Evolutionary conservation across 495 filamentous ascomycete genomes (phyloP).

Genomic region (Pyronema omphalodes): DNA sequence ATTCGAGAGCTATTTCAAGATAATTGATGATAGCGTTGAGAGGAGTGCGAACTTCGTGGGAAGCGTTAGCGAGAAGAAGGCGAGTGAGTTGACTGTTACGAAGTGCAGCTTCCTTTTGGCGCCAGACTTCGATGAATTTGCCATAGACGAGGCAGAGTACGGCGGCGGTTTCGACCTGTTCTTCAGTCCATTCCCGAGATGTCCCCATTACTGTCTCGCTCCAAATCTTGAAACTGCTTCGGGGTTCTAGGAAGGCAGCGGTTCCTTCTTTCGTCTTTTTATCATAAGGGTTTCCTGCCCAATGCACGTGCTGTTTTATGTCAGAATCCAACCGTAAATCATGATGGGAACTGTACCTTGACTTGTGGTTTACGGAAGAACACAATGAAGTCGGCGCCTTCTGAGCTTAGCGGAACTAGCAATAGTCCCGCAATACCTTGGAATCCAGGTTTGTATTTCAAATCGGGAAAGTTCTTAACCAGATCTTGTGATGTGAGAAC

Average conservation of each 20-base stretch:
- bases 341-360: background rate
- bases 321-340: background rate
- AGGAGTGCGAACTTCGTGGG: slow-evolving; percentile 86
- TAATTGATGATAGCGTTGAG: slow-evolving; percentile 95
- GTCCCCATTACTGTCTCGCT: slow-evolving; percentile 56
- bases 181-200: slow-evolving; percentile 57
- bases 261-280: slow-evolving; percentile 53
- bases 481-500: slow-evolving; percentile 68
- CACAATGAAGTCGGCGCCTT: slow-evolving; percentile 72
- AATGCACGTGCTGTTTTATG: slow-evolving; percentile 25
- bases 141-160: slow-evolving; percentile 82
- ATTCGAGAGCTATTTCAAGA: slow-evolving; percentile 82
- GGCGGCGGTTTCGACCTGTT: slow-evolving; percentile 67
- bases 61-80: slow-evolving; percentile 74
- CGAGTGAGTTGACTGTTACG: slow-evolving; percentile 66
- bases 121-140: slow-evolving; percentile 67
- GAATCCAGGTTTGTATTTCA: slow-evolving; percentile 67
- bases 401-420: slow-evolving; percentile 61
- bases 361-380: slow-evolving; percentile 72
- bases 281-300: slow-evolving; percentile 89
- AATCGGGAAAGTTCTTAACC: slow-evolving; percentile 59
- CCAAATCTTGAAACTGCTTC: slow-evolving; percentile 58
- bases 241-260: slow-evolving; percentile 48
- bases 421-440: slow-evolving; percentile 60
- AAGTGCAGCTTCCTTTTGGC: slow-evolving; percentile 72